Conservation (phyloP, 1,284 basidiomycete species). For the Microbotryomycetes sp. region DNA sequence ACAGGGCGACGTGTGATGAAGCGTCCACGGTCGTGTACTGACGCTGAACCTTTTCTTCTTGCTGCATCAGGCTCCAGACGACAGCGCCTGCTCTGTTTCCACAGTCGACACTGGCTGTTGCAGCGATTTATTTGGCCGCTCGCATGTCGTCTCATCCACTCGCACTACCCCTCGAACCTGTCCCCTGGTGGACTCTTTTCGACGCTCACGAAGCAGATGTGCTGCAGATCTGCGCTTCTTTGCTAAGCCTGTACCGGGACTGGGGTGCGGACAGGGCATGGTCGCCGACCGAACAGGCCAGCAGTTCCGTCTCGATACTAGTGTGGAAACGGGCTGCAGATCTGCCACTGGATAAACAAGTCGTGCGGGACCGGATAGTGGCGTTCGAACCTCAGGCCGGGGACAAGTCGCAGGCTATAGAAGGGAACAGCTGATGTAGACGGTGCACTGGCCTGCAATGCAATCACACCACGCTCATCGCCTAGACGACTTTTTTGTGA, state of each 20-base stretch:
- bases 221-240: conserved; percentile 18
- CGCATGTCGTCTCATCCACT: conserved; percentile 27
- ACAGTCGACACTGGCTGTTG: conserved; percentile 33
- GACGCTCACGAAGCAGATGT: conserved; percentile 38
- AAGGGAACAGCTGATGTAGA: no score
- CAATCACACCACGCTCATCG: no score
- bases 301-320: no score
- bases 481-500: conserved; percentile 51
- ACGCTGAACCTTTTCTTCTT: neutral
- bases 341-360: conserved; percentile 1
- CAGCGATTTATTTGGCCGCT: conserved; percentile 35
- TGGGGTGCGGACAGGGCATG: conserved; percentile 11
- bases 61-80: conserved; percentile 33
- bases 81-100: conserved; percentile 36
- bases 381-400: no score
- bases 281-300: neutral
- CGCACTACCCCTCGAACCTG: conserved; percentile 37
- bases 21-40: neutral
- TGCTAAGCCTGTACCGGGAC: conserved; percentile 30
- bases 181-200: conserved; percentile 44
- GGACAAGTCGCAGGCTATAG: no score
- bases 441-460: no score
- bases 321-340: neutral
- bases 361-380: neutral
- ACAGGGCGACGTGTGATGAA: neutral